These are phyloP conservation scores for Leishmania braziliensis DNA, from an alignment of 208 protist species.

Conservation along the genomic window DNA sequence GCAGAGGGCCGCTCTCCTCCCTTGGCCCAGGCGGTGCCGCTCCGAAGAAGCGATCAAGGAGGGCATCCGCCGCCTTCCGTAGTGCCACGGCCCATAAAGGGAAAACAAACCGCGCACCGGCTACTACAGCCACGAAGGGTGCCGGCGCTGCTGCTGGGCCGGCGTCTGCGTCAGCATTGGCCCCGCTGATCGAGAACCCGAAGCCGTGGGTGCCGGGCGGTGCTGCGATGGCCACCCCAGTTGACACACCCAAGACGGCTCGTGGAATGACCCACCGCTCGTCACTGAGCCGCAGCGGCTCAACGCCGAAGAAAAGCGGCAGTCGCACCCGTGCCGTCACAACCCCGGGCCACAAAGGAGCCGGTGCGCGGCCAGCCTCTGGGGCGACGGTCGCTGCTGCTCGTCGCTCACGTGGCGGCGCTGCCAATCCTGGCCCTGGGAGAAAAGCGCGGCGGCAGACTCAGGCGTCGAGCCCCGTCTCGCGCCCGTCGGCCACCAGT, in stretches of 20 bases:
- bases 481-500: not conserved
- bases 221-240: not conserved
- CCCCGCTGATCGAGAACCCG: slow-evolving; percentile 5
- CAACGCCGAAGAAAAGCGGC: not conserved
- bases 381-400: not conserved
- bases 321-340: not conserved
- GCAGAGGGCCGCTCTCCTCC: not conserved
- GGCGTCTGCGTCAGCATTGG: not conserved
- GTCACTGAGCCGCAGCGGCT: not conserved
- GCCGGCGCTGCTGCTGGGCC: not conserved
- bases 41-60: not conserved
- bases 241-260: not conserved
- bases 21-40: not conserved
- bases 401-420: not conserved
- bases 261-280: not conserved
- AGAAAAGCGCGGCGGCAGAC: not conserved
- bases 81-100: not conserved
- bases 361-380: not conserved
- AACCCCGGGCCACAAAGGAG: not conserved
- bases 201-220: slow-evolving; percentile 23
- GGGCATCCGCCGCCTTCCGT: not conserved
- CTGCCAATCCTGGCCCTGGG: not conserved
- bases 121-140: not conserved
- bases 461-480: not conserved
- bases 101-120: not conserved